Conservation (phyloP, 2,329 filamentous ascomycete genomes). For the Phoma sp. region DNA sequence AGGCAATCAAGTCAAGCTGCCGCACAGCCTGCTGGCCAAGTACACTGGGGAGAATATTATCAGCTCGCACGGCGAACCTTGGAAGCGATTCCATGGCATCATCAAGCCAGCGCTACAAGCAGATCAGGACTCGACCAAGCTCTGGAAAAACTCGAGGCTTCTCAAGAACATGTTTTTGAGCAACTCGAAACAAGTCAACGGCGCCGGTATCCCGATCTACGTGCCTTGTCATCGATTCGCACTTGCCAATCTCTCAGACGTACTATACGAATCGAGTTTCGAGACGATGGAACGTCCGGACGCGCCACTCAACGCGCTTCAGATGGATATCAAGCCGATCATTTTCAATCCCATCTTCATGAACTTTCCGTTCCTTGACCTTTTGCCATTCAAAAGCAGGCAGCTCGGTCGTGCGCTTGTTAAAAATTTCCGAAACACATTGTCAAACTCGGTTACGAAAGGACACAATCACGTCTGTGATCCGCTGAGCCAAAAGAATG, state of each 20-base stretch:
- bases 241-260: constrained; percentile 46
- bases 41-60: constrained; percentile 47
- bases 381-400: constrained; percentile 26
- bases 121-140: constrained; percentile 28
- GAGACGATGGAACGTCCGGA: constrained; percentile 30
- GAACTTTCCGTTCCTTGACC: constrained; percentile 36
- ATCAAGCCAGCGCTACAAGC: constrained; percentile 42
- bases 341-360: constrained; percentile 37
- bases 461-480: constrained; percentile 34
- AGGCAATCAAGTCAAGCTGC: constrained; percentile 43
- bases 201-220: constrained; percentile 36
- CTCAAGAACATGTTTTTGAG: constrained; percentile 38
- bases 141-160: constrained; percentile 34
- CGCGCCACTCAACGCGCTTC: constrained; percentile 28
- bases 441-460: constrained; percentile 29
- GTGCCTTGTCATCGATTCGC: constrained; percentile 46
- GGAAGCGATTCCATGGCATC: constrained; percentile 38
- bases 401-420: constrained; percentile 28
- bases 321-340: constrained; percentile 34
- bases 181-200: constrained; percentile 27
- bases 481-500: constrained; percentile 22
- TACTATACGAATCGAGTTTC: constrained; percentile 37
- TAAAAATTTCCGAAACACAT: constrained; percentile 27
- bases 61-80: constrained; percentile 37
- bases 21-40: constrained; percentile 36